Base-by-base conservation (phyloP, 148 eudicot genomes). In the Vaccinium macrocarpon region DNA sequence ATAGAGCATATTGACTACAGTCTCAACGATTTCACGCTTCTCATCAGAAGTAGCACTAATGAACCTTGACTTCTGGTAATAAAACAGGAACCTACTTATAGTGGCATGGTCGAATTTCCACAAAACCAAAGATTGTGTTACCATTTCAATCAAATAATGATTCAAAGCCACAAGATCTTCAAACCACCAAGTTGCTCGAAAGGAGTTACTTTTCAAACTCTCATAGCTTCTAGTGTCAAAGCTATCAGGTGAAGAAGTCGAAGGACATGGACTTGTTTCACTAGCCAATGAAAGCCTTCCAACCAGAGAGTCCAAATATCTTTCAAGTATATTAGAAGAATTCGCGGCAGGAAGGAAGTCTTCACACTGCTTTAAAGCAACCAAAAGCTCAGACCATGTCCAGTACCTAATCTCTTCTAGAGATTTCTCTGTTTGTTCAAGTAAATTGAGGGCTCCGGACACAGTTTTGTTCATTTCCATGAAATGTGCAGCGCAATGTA, bases 381-480 rank as follows among this genome's bases (percentile, higher is more conserved):
- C 78, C 53, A 95, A 48, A 83, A 95, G 90, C 75, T 94, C 98
- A 29, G 95, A 78, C 98, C 96, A 94, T 8, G 94, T 76, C 95
- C 93, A 92, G 75, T 85, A 90, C 80, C 29, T 86, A 46, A 94
- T 89, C 51, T 86, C 90, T 76, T 91, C 91, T 1, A 93, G 79
- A 19, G 91, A 90, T 81, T 87, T 93, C 74, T 91, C 90, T 1
- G 89, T 88, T 86, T 84, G 90, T 57, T 94, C 87, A 1, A 89
- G 74, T 64, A 95, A 85, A 90, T 89, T 93, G 27, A 81, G 87
- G 5, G 71, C 57, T 29, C 87, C 88, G 9, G 86, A 68, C 6
- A 83, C 83, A 1, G 86, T 56, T 79, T 84, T 85, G 78, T 87
- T 88, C 95, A 95, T 95, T 86, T 94, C 98, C 96, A 95, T 87